Conservation (phyloP, 2,329 filamentous ascomycete species). For the Pseudocercospora eumusae region DNA sequence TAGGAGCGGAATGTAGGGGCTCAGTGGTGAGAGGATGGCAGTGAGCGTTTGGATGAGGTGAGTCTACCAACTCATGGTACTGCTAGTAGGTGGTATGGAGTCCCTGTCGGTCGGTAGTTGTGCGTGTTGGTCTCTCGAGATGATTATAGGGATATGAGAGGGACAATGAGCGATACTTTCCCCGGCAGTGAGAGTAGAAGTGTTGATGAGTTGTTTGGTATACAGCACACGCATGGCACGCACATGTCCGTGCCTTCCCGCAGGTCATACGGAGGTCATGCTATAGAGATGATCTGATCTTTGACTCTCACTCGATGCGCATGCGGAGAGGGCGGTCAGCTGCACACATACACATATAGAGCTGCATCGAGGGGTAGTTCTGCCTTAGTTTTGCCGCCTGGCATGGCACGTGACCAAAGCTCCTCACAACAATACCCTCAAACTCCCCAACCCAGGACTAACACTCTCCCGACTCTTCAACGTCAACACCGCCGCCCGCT, state of each 20-base stretch:
- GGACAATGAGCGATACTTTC: not conserved
- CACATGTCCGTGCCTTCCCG: constrained; percentile 4
- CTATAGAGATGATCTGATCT: not conserved
- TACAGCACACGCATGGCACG: not conserved
- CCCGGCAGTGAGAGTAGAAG: not conserved
- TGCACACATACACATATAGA: too few species aligned
- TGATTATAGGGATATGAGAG: not conserved
- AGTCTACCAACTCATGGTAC: constrained; percentile 8
- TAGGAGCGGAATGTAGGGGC: not conserved
- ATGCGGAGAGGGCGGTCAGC: not conserved
- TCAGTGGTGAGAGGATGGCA: constrained; percentile 1
- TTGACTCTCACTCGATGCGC: not conserved
- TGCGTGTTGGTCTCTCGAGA: not conserved
- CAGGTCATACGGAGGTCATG: too few species aligned
- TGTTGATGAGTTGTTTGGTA: not conserved
- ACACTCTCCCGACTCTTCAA: constrained; percentile 76
- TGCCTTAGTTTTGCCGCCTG: too few species aligned
- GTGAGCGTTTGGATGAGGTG: constrained; percentile 4
- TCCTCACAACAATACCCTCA: constrained; percentile 43
- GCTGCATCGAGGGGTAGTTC: too few species aligned
- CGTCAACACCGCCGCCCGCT: constrained; percentile 76
- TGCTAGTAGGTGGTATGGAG: not conserved
- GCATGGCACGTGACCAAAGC: too few species aligned
- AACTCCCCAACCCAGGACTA: constrained; percentile 55
- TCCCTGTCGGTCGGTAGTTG: constrained; percentile 4